Base-by-base conservation (phyloP, 2,329 filamentous ascomycete genomes). In the Colletotrichum melonis region DNA sequence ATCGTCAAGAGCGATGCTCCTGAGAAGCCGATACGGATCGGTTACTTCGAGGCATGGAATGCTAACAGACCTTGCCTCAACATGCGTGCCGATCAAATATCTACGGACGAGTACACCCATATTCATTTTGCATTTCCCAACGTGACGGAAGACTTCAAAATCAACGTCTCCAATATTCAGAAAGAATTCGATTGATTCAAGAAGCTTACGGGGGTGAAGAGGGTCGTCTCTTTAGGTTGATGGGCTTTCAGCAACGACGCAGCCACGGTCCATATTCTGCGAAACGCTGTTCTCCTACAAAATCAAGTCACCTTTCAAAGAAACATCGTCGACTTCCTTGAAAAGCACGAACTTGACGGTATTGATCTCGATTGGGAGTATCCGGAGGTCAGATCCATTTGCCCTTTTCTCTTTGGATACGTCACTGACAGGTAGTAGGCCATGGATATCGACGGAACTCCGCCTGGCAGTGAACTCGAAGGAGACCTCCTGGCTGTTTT, bases 221-320 rank as follows among this genome's bases (percentile, higher is more conserved):
- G 77, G 65, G 78, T 84, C 42, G 72, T 84, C 26, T 82, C 82
- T 0, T 82, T 88, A 72, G 86, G 86, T 19, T 86, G 86, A 14
- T 87, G 85, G 86, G 78, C 76, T 1, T 86, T 84, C 69, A 84
- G 81, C 0, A 86, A 83, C 0, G 77, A 80, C 14, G 73, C 78
- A 0, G 74, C 46, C n/a, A 85, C 82, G 0, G 84, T 80, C 70
- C 19, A 32, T 28, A 83, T 85, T 38, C 80, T 86, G 69, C 79
- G 84, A 1, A 55, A 82, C 2, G 82, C 73, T 12, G 78, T 81
- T 5, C 69, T 65, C 72, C 74, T 77, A 1, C 80, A 63, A 0
- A 87, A 88, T 70, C 79, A 84, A 0, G 73, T 77, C 8, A 82
- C 32, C 19, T 81, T 88, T 54, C 76, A 79, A 8, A 73, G 78